A percentile compares a stretch with the other conserved stretches of the same genome.
Conservation (phyloP, 2,329 filamentous ascomycete genomes). For the Colletotrichum spaethianum region DNA sequence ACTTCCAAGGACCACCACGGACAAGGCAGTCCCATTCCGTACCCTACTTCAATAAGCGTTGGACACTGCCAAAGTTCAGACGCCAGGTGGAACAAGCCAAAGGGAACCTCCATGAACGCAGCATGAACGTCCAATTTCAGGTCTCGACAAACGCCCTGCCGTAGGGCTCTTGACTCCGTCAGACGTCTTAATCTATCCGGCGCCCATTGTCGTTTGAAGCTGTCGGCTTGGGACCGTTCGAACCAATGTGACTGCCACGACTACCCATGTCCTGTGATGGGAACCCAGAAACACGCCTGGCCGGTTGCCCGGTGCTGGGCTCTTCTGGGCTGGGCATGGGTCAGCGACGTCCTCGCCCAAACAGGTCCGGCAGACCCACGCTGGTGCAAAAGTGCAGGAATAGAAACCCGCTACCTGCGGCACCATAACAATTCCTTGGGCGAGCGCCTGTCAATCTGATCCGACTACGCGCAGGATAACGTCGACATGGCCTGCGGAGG, state of each 20-base stretch:
- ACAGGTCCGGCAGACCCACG: slow-evolving; percentile 9
- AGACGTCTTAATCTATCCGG: slow-evolving; percentile 29
- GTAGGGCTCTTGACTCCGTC: neutral
- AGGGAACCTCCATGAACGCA: slow-evolving; percentile 17
- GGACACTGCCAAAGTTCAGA: slow-evolving; percentile 27
- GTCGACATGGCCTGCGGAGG: neutral
- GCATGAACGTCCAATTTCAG: slow-evolving; percentile 29
- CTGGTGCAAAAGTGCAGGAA: slow-evolving; percentile 13
- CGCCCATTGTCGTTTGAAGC: slow-evolving; percentile 5
- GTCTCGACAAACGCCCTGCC: neutral
- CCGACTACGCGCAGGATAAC: slow-evolving; percentile 12
- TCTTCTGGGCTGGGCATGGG: neutral
- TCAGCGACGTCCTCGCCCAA: slow-evolving; percentile 3
- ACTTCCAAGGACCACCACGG: neutral
- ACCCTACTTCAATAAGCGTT: slow-evolving; percentile 17
- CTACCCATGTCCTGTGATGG: slow-evolving; percentile 15
- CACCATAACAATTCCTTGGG: slow-evolving; percentile 1
- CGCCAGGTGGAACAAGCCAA: slow-evolving; percentile 10
- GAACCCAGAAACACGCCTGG: slow-evolving; percentile 19
- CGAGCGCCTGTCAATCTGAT: slow-evolving; percentile 17
- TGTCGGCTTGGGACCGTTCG: slow-evolving; percentile 1
- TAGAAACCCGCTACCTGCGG: slow-evolving; percentile 22
- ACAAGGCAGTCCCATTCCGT: neutral
- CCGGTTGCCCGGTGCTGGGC: slow-evolving; percentile 10
- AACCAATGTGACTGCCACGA: neutral